Base-by-base conservation (phyloP, 2,329 filamentous ascomycete species). In the Karstenula rhodostoma region DNA sequence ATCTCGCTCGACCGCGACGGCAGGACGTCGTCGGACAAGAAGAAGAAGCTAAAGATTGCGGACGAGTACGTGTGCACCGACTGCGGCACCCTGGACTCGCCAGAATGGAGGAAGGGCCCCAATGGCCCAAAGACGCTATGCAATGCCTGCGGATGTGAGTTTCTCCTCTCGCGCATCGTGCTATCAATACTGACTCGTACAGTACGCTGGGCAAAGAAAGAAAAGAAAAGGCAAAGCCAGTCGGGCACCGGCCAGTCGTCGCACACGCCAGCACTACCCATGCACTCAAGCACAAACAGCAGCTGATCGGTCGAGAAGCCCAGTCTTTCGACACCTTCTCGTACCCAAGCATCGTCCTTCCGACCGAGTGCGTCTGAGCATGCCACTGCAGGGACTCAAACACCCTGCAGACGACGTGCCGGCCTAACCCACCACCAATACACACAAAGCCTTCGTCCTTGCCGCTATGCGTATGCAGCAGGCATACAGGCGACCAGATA, bases 11-110 rank as follows among this genome's bases (percentile, higher is more conserved):
- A 96, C 66, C 88, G 93, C 64, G 92, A 95, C 60, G 84, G 86
- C 15, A 83, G 90, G 51, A 79, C 76, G 22, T 84, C 84, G 13
- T 89, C 86, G 0, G 94, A 96, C 78, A 96, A 90, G 76, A 89
- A 96, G 83, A 91, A 91, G 82, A 96, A 96, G 77, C 82, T 92
- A 49, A 97, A 97, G 76, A 84, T 85, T 46, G 83, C 84, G 10
- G 86, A 97, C 73, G 94, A 97, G 82, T 97, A 97, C 74, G 92
- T 97, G 40, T 98, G 94, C 78, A 94, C 92, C 1, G 94, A 97
- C 77, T 98, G 94, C 79, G 94, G 94, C 83, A 97, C 93, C 0
- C 84, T 96, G 43, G 94, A 97, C 73, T 96, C 92, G 17, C 94
- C 94, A 0, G 94, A 98, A 81, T 98, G 94, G 94, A 86, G 94